Evolutionary conservation across 352 stramenopile species (phyloP).

Genomic region (Pythium coloratum): DNA sequence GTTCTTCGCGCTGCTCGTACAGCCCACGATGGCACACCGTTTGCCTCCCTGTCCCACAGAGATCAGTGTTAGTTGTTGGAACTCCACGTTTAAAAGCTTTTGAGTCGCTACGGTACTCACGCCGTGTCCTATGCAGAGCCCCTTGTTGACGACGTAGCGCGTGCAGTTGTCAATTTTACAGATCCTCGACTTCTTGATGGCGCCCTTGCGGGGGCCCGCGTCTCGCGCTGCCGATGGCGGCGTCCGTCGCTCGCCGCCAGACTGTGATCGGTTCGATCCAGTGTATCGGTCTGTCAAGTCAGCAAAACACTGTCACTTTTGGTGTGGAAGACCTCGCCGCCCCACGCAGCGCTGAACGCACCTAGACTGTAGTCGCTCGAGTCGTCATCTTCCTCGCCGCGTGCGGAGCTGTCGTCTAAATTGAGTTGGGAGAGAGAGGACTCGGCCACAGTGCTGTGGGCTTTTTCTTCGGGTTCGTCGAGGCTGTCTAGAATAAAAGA

Average conservation of each 20-base stretch:
- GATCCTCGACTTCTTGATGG: slow-evolving; percentile 60
- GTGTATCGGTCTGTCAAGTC: slow-evolving; percentile 9
- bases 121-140: slow-evolving; percentile 74
- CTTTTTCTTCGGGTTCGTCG: slow-evolving; percentile 1
- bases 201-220: slow-evolving; percentile 14
- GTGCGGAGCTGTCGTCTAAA: slow-evolving; percentile 16
- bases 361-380: slow-evolving; percentile 37
- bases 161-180: slow-evolving; percentile 79
- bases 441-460: slow-evolving; percentile 12
- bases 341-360: slow-evolving; percentile 2
- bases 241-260: slow-evolving; percentile 15
- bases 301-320: slow-evolving; percentile 1
- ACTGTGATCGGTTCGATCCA: slow-evolving; percentile 8
- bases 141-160: slow-evolving; percentile 73
- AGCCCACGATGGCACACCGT: slow-evolving; percentile 57
- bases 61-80: slow-evolving; percentile 2
- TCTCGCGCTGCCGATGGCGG: slow-evolving; percentile 4
- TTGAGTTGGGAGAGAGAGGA: slow-evolving; percentile 12
- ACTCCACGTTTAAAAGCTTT: not conserved
- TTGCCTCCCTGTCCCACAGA: slow-evolving; percentile 55
- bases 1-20: slow-evolving; percentile 77
- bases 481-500: slow-evolving; percentile 34
- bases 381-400: slow-evolving; percentile 22
- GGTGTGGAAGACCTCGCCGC: not conserved
- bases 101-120: slow-evolving; percentile 25